Evolutionary conservation across 192 early-diverging fungal genomes (phyloP).

Genomic region (Chytriomyces sp.): DNA sequence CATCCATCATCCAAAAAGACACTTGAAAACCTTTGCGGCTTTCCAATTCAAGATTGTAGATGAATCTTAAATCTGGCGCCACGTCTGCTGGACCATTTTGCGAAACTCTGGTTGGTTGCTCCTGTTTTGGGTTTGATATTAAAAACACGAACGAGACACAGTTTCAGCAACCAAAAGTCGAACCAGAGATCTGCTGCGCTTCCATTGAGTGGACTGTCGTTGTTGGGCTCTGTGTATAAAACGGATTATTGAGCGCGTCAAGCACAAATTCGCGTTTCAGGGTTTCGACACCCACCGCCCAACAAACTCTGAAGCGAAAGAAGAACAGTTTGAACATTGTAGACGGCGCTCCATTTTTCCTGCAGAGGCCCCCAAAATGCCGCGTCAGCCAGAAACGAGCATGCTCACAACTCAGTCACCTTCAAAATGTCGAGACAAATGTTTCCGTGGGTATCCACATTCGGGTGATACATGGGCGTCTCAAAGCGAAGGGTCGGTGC

Average conservation of each 20-base stretch:
- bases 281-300: conserved; percentile 34
- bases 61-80: conserved; percentile 5
- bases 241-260: background rate
- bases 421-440: conserved; percentile 64
- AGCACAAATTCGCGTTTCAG: background rate
- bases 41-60: too few relatives aligned
- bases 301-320: conserved; percentile 58
- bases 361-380: background rate
- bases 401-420: too few relatives aligned
- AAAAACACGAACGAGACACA: background rate
- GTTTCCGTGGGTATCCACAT: conserved; percentile 48
- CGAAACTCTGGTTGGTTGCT: conserved; percentile 25
- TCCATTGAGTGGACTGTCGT: conserved; percentile 55
- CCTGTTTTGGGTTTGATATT: background rate
- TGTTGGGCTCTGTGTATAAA: conserved; percentile 52
- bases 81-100: conserved; percentile 20
- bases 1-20: too few relatives aligned
- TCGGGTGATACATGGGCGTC: conserved; percentile 53
- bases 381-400: background rate
- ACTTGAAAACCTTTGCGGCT: too few relatives aligned
- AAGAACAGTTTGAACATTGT: conserved; percentile 59
- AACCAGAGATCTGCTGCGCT: conserved; percentile 55
- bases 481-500: conserved; percentile 52
- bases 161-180: background rate
- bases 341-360: conserved; percentile 62